Evolutionary conservation across 345 rosid species (phyloP).

Genomic region (Salix brachista): DNA sequence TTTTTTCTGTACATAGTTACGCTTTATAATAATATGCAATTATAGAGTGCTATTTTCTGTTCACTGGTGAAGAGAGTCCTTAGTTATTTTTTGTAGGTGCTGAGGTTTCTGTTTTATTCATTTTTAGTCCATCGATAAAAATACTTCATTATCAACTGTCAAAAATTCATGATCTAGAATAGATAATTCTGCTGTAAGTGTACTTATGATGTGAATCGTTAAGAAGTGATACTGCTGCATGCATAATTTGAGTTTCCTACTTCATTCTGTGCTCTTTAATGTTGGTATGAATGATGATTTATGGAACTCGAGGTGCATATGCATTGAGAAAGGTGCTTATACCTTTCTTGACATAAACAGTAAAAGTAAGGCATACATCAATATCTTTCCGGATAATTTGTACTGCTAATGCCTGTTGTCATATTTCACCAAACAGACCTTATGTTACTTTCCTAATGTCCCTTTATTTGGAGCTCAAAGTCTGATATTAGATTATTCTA

Average conservation of each 20-base stretch:
- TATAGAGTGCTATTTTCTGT: not conserved
- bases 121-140: not conserved
- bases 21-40: not conserved
- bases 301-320: not conserved
- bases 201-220: not conserved
- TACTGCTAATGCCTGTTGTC: not conserved
- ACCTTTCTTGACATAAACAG: not conserved
- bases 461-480: conserved; percentile 1
- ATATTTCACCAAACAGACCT: not conserved
- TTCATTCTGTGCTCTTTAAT: not conserved
- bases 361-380: not conserved
- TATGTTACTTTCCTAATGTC: not conserved
- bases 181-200: not conserved
- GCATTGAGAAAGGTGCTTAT: not conserved
- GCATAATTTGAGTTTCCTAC: not conserved
- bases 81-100: not conserved
- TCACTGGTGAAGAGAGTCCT: not conserved
- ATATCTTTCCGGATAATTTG: not conserved
- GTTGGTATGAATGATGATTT: not conserved
- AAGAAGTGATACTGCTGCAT: not conserved
- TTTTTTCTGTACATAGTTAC: not conserved
- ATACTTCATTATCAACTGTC: not conserved
- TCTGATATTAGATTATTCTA: not conserved
- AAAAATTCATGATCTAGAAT: not conserved
- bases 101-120: not conserved